Base-by-base conservation (phyloP, 1,139 yeast genomes). In the Pichia sp. region DNA sequence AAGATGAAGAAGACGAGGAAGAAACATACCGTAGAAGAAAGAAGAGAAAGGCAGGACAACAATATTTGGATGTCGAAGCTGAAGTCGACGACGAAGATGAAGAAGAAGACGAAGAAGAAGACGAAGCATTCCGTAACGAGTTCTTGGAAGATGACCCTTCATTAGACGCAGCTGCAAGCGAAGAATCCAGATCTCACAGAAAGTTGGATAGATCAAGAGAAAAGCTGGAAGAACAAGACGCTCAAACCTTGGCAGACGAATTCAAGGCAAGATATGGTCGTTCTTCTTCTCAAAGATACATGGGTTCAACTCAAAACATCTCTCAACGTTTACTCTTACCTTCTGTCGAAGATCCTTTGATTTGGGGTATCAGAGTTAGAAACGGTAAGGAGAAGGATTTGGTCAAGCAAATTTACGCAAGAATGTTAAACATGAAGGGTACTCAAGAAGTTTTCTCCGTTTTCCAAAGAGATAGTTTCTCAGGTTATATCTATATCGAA, bases 81-180 rank as follows among this genome's bases (percentile, higher is more conserved):
- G 99, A 93, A 66, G 99, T 93, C 50, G 96, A 94, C 66, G 98
- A 93, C 52, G 99, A 93, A 58, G 99, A 93, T 51, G 99, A 93
- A 56, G 99, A 93, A 36, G 91, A 89, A 42, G 98, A 91, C 57
- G 96, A 78, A 51, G 83, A 89, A 57, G 97, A 89, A 58, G 96
- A 93, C 11, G 97, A 86, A 55, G 70, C 88, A 37, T 79, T 86
- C 48, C 79, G 91, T 59, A 95, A 90, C 62, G 96, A 88, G 62
- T 85, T 84, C 63, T 80, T 85, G 55, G 80, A 83, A 9, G 96
- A 85, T 57, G 95, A 85, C 53, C 77, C 77, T 42, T 34, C 38
- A 17, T 78, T 74, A 21, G 84, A 78, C 30, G 79, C 72, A 15
- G 80, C 73, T 32, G 77, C 69, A 24, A 72, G 66, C n/a, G 73